Evolutionary conservation across 164 flowering plant genomes (phyloP).

Genomic region (Vitis vinifera): ASM3070453v1 NC_081814.1:6450501-6451000

Average conservation of each 20-base stretch:
- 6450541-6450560: slow-evolving; percentile 22
- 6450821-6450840: slow-evolving; percentile 23
- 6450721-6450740: slow-evolving; percentile 42
- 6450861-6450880: slow-evolving; percentile 83
- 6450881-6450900: slow-evolving; percentile 82
- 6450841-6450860: slow-evolving; percentile 63
- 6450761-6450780: slow-evolving; percentile 18
- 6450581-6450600: slow-evolving; percentile 25
- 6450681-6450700: slow-evolving; percentile 34
- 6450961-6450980: slow-evolving; percentile 90
- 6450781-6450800: slow-evolving; percentile 14
- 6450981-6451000: slow-evolving; percentile 86
- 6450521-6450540: slow-evolving; percentile 29
- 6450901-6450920: slow-evolving; percentile 87
- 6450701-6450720: slow-evolving; percentile 30
- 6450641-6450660: slow-evolving; percentile 18
- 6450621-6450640: slow-evolving; percentile 40
- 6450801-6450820: slow-evolving; percentile 16
- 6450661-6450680: slow-evolving; percentile 20
- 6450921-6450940: slow-evolving; percentile 88
- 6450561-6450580: slow-evolving; percentile 9
- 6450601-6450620: slow-evolving; percentile 58
- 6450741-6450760: slow-evolving; percentile 15
- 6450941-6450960: slow-evolving; percentile 79
- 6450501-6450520: slow-evolving; percentile 35